These are phyloP conservation scores for Sphaceloma murrayae DNA, from an alignment of 2,329 filamentous ascomycete genomes.

Conservation along the genomic window DNA sequence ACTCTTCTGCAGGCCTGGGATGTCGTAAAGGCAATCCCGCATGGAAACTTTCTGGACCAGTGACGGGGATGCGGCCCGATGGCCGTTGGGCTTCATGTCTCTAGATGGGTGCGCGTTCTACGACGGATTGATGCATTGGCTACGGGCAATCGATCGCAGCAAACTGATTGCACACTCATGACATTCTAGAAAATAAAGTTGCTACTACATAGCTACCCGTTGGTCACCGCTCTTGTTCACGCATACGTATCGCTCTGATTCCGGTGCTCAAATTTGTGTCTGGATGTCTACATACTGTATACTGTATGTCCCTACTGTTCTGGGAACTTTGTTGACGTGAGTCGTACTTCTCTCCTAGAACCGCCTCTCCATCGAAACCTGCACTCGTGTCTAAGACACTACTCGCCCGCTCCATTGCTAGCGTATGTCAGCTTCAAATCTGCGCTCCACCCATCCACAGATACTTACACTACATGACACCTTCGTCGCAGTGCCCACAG, in stretches of 20 bases:
- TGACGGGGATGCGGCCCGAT: conserved; percentile 6
- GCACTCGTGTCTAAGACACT: conserved; percentile 16
- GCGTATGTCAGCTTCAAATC: neutral
- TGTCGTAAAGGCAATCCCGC: neutral
- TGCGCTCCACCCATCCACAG: neutral
- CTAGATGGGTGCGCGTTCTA: no score
- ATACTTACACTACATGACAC: conserved; percentile 23
- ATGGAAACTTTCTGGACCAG: conserved; percentile 1
- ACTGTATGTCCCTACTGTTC: no score
- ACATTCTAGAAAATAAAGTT: no score
- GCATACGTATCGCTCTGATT: no score
- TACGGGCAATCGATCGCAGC: no score
- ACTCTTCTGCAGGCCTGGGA: neutral
- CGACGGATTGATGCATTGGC: no score
- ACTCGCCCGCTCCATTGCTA: conserved; percentile 20
- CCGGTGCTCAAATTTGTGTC: no score
- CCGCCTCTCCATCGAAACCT: neutral
- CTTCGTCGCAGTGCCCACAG: conserved; percentile 27
- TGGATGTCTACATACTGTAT: no score
- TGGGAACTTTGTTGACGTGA: no score
- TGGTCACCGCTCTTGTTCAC: no score
- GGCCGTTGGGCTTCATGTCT: conserved; percentile 5
- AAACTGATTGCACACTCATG: no score
- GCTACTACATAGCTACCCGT: no score
- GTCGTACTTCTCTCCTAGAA: neutral